Evolutionary conservation across 768 basidiomycete species (phyloP).

Genomic region (Xanthoconium purpureum): DNA sequence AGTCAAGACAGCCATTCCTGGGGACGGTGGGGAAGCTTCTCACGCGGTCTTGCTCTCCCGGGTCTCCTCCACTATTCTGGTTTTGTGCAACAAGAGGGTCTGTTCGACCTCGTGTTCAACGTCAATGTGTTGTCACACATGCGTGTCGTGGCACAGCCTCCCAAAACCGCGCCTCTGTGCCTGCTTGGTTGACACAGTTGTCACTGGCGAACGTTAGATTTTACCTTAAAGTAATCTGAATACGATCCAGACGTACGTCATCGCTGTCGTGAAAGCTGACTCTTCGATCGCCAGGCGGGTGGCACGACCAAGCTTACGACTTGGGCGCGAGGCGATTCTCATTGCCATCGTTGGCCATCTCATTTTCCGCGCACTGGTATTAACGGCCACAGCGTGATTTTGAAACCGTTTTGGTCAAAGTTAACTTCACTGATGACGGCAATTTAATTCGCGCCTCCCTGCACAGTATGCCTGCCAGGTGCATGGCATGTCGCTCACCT

Average conservation of each 20-base stretch:
- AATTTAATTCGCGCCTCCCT: constrained; percentile 13
- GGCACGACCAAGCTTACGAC: constrained; percentile 13
- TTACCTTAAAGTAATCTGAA: constrained; percentile 22
- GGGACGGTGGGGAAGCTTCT: constrained; percentile 9
- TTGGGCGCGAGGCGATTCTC: constrained; percentile 17
- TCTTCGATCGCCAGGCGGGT: constrained; percentile 7
- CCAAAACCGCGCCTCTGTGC: constrained; percentile 10
- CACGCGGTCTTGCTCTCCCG: constrained; percentile 10
- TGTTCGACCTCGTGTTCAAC: constrained; percentile 24
- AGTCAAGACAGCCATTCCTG: neutral
- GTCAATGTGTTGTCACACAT: constrained; percentile 10
- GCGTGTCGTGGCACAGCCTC: constrained; percentile 16
- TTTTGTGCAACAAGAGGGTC: constrained; percentile 11
- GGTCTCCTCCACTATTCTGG: constrained; percentile 1
- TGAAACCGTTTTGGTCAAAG: constrained; percentile 11
- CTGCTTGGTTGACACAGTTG: constrained; percentile 8
- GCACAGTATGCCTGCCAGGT: constrained; percentile 15
- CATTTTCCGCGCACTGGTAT: constrained; percentile 10
- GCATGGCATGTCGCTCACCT: constrained; percentile 16
- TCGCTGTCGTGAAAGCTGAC: constrained; percentile 13
- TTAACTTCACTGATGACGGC: constrained; percentile 23
- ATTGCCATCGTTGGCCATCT: constrained; percentile 15
- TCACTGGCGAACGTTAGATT: constrained; percentile 15
- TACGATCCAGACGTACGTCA: constrained; percentile 28
- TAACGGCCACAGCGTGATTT: constrained; percentile 19